Percentiles rank a stretch among this genome's conserved stretches.
Conservation (phyloP, 1,284 basidiomycete genomes). For the Cystobasidium sp. region DNA sequence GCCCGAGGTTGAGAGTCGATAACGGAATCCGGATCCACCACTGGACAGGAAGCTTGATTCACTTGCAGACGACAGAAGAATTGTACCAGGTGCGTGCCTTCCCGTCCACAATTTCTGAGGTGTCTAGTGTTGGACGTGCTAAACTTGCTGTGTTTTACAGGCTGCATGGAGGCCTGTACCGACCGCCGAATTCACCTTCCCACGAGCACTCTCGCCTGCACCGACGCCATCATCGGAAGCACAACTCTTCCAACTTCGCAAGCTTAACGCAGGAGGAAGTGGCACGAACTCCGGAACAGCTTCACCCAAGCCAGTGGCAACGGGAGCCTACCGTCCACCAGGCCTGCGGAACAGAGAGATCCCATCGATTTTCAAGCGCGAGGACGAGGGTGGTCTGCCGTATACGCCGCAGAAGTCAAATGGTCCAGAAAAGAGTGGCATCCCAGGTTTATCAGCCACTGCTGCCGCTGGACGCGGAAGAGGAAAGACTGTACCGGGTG, state of each 20-base stretch:
- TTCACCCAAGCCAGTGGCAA: constrained; percentile 62
- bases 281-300: constrained; percentile 55
- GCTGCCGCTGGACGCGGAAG: constrained; percentile 65
- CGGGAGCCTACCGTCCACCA: constrained; percentile 86
- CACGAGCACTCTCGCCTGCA: constrained; percentile 70
- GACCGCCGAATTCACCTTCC: constrained; percentile 73
- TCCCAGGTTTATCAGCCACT: constrained; percentile 56
- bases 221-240: constrained; percentile 72
- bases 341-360: constrained; percentile 85
- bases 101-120: neutral
- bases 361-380: constrained; percentile 81
- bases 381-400: constrained; percentile 73
- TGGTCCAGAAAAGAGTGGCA: constrained; percentile 23
- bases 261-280: neutral
- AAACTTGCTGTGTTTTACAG: constrained; percentile 47
- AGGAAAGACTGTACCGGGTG: constrained; percentile 56
- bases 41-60: constrained; percentile 81
- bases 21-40: constrained; percentile 97
- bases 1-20: constrained; percentile 91
- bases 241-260: neutral
- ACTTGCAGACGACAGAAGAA: constrained; percentile 76
- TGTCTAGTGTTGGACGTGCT: neutral
- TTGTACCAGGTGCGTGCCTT: constrained; percentile 69
- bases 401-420: constrained; percentile 48
- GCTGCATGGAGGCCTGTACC: constrained; percentile 78